Evolutionary conservation across 352 stramenopile species (phyloP).

Genomic region (Globisporangium nunn): DNA sequence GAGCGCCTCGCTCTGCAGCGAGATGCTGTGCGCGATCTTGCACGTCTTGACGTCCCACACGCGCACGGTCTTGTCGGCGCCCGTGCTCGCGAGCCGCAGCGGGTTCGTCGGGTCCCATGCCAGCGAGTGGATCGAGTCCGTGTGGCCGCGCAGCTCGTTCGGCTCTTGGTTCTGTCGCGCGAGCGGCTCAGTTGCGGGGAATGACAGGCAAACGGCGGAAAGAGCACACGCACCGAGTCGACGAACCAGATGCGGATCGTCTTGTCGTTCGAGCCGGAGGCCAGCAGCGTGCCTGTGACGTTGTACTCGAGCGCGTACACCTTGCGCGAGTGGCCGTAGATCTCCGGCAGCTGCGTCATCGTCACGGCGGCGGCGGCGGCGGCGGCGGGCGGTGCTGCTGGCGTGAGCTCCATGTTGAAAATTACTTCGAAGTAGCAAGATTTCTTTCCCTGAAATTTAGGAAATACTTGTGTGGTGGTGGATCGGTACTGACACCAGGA

Average conservation of each 20-base stretch:
- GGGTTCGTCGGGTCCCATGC: slow-evolving; percentile 68
- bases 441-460: neutral
- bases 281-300: slow-evolving; percentile 52
- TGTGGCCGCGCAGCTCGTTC: slow-evolving; percentile 63
- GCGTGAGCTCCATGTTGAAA: slow-evolving; percentile 3
- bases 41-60: slow-evolving; percentile 79
- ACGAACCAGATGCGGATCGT: slow-evolving; percentile 76
- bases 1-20: slow-evolving; percentile 59
- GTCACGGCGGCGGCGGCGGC: slow-evolving; percentile 6
- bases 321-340: slow-evolving; percentile 73
- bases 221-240: slow-evolving; percentile 27
- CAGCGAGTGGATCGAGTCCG: slow-evolving; percentile 61
- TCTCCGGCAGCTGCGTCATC: slow-evolving; percentile 58
- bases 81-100: slow-evolving; percentile 57
- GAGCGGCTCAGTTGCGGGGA: neutral
- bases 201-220: neutral
- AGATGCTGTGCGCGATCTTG: slow-evolving; percentile 73
- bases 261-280: slow-evolving; percentile 74
- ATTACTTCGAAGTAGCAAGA: too few species aligned
- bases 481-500: too few species aligned
- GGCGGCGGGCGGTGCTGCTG: neutral
- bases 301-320: slow-evolving; percentile 83
- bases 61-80: slow-evolving; percentile 76
- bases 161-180: slow-evolving; percentile 36
- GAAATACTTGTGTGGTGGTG: too few species aligned